These are phyloP conservation scores for Bremia lactucae DNA, from an alignment of 352 stramenopile species.

Conservation along the genomic window DNA sequence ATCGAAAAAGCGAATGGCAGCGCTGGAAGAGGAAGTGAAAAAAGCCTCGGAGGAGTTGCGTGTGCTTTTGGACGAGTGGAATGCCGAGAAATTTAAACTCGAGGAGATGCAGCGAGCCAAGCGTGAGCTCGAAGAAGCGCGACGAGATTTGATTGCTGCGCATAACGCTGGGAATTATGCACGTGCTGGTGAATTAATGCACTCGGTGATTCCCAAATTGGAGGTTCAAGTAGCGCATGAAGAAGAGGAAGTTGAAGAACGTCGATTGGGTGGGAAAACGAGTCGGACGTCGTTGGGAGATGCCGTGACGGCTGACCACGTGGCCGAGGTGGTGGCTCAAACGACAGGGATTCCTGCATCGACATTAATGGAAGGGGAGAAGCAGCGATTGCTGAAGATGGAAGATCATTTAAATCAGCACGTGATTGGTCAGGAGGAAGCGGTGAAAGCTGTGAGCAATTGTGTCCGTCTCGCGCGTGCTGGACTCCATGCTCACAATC, in stretches of 20 bases:
- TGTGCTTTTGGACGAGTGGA: constrained; percentile 63
- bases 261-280: constrained; percentile 17
- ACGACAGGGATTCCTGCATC: constrained; percentile 92
- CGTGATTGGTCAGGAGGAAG: constrained; percentile 87
- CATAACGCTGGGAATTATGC: constrained; percentile 74
- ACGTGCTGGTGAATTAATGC: constrained; percentile 67
- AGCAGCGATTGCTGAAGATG: constrained; percentile 91
- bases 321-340: constrained; percentile 82
- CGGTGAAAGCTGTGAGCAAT: constrained; percentile 85
- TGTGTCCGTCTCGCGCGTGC: constrained; percentile 88
- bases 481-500: constrained; percentile 91
- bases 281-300: constrained; percentile 69
- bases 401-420: constrained; percentile 86
- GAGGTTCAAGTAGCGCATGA: constrained; percentile 59
- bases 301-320: constrained; percentile 89
- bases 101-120: constrained; percentile 71
- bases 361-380: constrained; percentile 92
- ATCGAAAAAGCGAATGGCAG: constrained; percentile 54
- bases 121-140: constrained; percentile 62
- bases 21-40: constrained; percentile 57
- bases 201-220: constrained; percentile 69
- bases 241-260: constrained; percentile 37
- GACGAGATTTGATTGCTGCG: constrained; percentile 53
- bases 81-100: constrained; percentile 59
- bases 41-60: constrained; percentile 46